Evolutionary conservation across 495 filamentous ascomycete species (phyloP), one percentile per base, ranked within the genome.

Genomic region (Hyaloscypha bicolor): DNA sequence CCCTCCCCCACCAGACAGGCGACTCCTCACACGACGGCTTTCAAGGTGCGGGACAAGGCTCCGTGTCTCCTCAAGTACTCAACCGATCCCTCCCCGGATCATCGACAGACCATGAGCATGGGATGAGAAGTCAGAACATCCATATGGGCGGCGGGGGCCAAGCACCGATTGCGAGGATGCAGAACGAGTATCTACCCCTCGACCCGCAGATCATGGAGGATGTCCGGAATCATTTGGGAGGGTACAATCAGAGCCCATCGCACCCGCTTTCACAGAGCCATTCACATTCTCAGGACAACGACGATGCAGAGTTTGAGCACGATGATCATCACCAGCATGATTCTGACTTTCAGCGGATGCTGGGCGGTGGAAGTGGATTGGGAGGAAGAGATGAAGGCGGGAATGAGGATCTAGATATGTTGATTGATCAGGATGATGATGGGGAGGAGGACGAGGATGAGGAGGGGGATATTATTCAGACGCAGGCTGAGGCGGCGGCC

Each of bases 381-480:
- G 71, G 63, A 19, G 79, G 79, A 21, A 69, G 74, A 37, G 82
- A 75, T 21, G 59, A 39, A 5, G 80, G 79, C 1, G 77, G 80
- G 42, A 76, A 84, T 63, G 76, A 75, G 39, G 83, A 85, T 69
- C 68, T 86, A 56, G 82, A 83, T 63, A 84, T 85, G 84, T 64
- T 86, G 32, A 82, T 85, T 62, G 81, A 83, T 67, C 48, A 71
- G 32, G 72, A 71, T 19, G 65, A 72, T 14, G 62, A 72, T 39
- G 65, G 63, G n/a, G 55, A 57, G 42, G 72, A 48, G 31, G 69
- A 71, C 9, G 58, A 39, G 6, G 48, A 45, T 31, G 56, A 42
- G 9, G 59, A 69, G 60, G 66, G 55, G 0, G 72, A 31, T 25
- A 67, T 62, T 59, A 35, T 32, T 66, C 74, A 51, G 66, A 68